A percentile compares a stretch with the other conserved stretches of the same genome.
Evolutionary conservation across 2,329 filamentous ascomycete genomes (phyloP).

Genomic region (Akanthomyces muscarius): DNA sequence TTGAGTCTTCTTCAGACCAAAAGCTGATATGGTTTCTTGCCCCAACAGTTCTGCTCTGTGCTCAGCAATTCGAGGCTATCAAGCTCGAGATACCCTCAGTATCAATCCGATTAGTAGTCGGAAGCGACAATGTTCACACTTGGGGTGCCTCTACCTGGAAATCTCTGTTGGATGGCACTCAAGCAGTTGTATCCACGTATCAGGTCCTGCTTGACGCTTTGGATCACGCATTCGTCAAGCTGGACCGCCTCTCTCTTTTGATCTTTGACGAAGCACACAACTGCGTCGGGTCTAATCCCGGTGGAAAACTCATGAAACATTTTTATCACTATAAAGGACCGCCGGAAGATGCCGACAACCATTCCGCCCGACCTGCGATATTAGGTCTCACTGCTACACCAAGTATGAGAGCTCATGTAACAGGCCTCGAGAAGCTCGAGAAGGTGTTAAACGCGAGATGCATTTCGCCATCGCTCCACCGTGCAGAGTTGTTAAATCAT

Average conservation of each 20-base stretch:
- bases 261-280: constrained; percentile 88
- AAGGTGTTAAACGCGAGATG: constrained; percentile 65
- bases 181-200: constrained; percentile 74
- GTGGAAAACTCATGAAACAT: constrained; percentile 66
- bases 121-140: constrained; percentile 64
- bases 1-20: constrained; percentile 48
- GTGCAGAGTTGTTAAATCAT: constrained; percentile 63
- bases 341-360: constrained; percentile 19
- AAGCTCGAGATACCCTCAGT: constrained; percentile 55
- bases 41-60: constrained; percentile 63
- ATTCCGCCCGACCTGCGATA: constrained; percentile 55
- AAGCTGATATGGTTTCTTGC: constrained; percentile 74
- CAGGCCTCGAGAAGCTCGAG: constrained; percentile 61
- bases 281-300: constrained; percentile 60
- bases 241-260: constrained; percentile 61
- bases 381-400: constrained; percentile 81
- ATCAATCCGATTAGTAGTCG: constrained; percentile 59
- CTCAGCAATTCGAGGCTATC: constrained; percentile 62
- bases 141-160: constrained; percentile 72
- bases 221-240: constrained; percentile 66
- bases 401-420: constrained; percentile 54
- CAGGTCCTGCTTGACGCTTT: constrained; percentile 72
- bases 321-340: constrained; percentile 58
- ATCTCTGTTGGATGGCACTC: constrained; percentile 56
- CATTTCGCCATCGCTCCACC: constrained; percentile 63